phyloP scores from a whole-genome alignment of 2,329 filamentous ascomycete species.

The Pezicula radicicola region DNA sequence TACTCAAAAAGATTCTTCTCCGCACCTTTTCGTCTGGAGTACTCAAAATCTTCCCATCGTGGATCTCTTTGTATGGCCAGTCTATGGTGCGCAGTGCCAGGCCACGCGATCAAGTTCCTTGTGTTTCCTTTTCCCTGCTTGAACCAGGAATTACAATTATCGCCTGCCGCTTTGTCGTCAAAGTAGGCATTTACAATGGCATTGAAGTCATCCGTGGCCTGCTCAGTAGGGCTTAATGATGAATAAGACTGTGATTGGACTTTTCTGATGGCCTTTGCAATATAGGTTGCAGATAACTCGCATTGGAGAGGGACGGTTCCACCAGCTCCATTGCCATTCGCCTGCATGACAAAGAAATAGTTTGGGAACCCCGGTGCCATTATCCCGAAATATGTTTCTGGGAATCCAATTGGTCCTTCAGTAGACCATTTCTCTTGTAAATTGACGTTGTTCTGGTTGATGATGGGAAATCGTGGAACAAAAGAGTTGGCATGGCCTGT shows the following conservation, averaged over 20 bases:
- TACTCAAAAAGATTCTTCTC: slow-evolving; percentile 39
- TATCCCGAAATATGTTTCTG: slow-evolving; percentile 4
- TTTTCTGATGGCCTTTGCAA: slow-evolving; percentile 53
- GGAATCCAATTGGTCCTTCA: neutral
- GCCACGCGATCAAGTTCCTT: slow-evolving; percentile 64
- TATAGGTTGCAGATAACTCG: slow-evolving; percentile 61
- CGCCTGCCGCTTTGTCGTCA: slow-evolving; percentile 48
- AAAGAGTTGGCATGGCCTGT: slow-evolving; percentile 18
- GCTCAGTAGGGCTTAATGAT: slow-evolving; percentile 38
- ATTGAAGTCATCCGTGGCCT: slow-evolving; percentile 54
- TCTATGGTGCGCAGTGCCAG: slow-evolving; percentile 59
- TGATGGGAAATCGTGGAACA: slow-evolving; percentile 1
- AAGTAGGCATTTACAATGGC: slow-evolving; percentile 55
- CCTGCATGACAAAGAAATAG: slow-evolving; percentile 38
- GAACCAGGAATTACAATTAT: slow-evolving; percentile 68
- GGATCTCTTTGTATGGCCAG: slow-evolving; percentile 52
- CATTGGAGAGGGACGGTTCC: slow-evolving; percentile 64
- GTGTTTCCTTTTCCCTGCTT: slow-evolving; percentile 56
- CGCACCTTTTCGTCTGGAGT: slow-evolving; percentile 14
- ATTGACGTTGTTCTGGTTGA: neutral
- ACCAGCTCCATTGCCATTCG: slow-evolving; percentile 57
- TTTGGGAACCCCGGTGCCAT: slow-evolving; percentile 5
- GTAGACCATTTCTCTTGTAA: slow-evolving; percentile 19
- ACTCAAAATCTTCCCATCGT: slow-evolving; percentile 55
- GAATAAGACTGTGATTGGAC: slow-evolving; percentile 48